These are phyloP conservation scores for Avena insularis DNA, from an alignment of 176 grass and related monocot species.

Conservation along the genomic window DNA sequence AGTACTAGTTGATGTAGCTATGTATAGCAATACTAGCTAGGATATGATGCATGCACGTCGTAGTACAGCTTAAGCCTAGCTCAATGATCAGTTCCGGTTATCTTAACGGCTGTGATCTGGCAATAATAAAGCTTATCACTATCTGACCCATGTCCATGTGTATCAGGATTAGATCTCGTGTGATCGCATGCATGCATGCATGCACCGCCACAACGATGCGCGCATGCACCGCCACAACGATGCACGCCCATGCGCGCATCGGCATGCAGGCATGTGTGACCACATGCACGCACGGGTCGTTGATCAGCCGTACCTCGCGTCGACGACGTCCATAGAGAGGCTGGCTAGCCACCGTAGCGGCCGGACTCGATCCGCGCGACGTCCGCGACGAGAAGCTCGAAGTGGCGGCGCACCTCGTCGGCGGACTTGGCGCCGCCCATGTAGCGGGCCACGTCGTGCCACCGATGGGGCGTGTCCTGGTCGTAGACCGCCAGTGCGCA, in stretches of 20 bases:
- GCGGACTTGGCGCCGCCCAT: constrained; percentile 67
- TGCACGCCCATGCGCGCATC: too few relatives aligned
- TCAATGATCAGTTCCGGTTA: background rate
- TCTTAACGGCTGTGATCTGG: background rate
- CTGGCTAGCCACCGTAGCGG: constrained; percentile 21
- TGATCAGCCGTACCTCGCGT: background rate
- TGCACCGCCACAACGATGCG: too few relatives aligned
- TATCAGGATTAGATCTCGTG: constrained; percentile 50
- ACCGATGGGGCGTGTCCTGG: constrained; percentile 67
- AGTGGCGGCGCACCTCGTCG: constrained; percentile 76
- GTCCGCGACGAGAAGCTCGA: constrained; percentile 63
- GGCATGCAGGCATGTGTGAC: too few relatives aligned
- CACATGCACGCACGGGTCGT: background rate
- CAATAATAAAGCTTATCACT: background rate
- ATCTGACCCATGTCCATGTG: background rate
- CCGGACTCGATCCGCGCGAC: constrained; percentile 67
- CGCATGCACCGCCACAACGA: background rate
- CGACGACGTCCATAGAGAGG: background rate
- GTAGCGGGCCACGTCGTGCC: constrained; percentile 63
- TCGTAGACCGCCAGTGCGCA: constrained; percentile 76
- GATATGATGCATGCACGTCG: background rate
- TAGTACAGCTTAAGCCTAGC: background rate
- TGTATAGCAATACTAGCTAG: background rate
- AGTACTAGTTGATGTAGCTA: background rate
- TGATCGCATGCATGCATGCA: background rate